A percentile compares a stretch with the other conserved stretches of the same genome.
These are phyloP conservation scores for Fusarium dlaminii DNA, from an alignment of 2,329 filamentous ascomycete species.

Conservation along the genomic window DNA sequence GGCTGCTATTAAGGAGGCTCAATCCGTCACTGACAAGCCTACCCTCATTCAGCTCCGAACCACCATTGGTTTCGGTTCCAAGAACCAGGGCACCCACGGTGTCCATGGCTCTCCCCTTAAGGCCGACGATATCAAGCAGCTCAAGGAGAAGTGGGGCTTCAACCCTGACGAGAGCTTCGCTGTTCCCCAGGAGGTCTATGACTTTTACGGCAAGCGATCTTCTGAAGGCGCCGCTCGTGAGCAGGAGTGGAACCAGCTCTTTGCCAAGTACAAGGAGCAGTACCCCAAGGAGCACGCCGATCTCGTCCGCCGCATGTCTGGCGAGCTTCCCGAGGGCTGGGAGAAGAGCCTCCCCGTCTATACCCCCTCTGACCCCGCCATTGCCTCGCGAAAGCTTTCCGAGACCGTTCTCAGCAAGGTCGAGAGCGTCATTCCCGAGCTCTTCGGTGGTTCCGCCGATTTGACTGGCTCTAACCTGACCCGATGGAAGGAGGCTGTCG, in stretches of 20 bases:
- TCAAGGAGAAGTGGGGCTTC: conserved; percentile 97
- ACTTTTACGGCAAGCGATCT: conserved; percentile 85
- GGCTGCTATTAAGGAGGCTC: conserved; percentile 84
- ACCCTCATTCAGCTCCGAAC: conserved; percentile 96
- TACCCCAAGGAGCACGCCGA: conserved; percentile 84
- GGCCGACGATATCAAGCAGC: conserved; percentile 89
- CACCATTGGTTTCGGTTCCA: conserved; percentile 96
- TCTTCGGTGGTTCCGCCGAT: conserved; percentile 96
- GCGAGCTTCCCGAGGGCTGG: conserved; percentile 94
- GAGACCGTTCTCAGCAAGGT: conserved; percentile 93
- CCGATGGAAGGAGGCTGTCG: conserved; percentile 94
- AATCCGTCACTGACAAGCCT: conserved; percentile 94
- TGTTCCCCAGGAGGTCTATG: conserved; percentile 94
- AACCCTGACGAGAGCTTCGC: conserved; percentile 92
- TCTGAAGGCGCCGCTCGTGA: conserved; percentile 88
- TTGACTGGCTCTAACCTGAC: conserved; percentile 99
- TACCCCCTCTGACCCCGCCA: conserved; percentile 82
- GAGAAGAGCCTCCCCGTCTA: conserved; percentile 93
- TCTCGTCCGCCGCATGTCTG: conserved; percentile 79
- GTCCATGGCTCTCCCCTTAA: conserved; percentile 98
- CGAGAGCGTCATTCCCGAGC: conserved; percentile 83
- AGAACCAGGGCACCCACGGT: conserved; percentile 90
- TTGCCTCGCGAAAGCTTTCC: conserved; percentile 95
- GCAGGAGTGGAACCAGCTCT: conserved; percentile 93
- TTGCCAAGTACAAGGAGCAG: conserved; percentile 84